Conservation (phyloP, 768 basidiomycete species). For the Cystofilobasidium capitatum region DNA sequence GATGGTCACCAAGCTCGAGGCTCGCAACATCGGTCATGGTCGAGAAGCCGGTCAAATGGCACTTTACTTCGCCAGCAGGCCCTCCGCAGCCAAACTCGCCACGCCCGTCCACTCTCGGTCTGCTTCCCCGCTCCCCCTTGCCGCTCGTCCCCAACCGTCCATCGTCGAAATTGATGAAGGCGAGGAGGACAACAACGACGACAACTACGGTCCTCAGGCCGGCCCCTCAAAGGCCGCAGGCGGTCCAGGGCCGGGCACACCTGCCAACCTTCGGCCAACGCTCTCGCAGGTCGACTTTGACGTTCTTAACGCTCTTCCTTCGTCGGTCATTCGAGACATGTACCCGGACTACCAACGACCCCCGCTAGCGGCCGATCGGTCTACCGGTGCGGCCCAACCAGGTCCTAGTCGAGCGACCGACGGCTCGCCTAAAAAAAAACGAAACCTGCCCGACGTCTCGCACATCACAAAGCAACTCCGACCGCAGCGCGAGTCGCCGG, state of each 20-base stretch:
- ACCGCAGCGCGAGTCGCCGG: constrained; percentile 2
- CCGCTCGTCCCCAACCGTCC: not conserved
- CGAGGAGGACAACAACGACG: not conserved
- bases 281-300: constrained; percentile 18
- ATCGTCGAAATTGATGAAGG: not conserved
- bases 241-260: not conserved
- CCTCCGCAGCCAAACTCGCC: not conserved
- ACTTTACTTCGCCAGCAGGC: constrained; percentile 1
- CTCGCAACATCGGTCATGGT: not conserved
- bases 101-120: not conserved
- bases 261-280: not conserved
- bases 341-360: constrained; percentile 15
- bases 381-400: not conserved
- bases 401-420: not conserved
- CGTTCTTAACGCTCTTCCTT: constrained; percentile 9
- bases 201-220: not conserved
- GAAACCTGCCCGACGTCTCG: not conserved
- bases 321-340: constrained; percentile 10
- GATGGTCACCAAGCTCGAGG: constrained; percentile 25
- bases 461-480: constrained; percentile 11
- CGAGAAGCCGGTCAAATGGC: constrained; percentile 17
- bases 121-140: not conserved
- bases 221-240: not conserved
- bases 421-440: not conserved
- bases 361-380: not conserved